Conservation (phyloP, 1,284 basidiomycete genomes). For the Tilletia setariae region DNA sequence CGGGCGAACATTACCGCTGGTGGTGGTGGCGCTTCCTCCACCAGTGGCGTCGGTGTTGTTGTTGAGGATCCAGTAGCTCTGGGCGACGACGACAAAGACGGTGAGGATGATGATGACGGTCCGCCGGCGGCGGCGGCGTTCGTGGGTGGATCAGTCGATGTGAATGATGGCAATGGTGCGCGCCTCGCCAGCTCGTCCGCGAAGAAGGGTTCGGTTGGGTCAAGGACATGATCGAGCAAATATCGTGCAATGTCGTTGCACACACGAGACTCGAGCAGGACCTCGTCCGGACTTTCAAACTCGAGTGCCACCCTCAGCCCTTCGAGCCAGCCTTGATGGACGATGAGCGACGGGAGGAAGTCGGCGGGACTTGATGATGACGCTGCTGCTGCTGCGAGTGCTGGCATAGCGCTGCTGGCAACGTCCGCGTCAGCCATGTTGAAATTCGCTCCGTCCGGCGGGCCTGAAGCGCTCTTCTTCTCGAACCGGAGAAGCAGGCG, state of each 20-base stretch:
- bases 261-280: not conserved
- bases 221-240: not conserved
- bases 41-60: not conserved
- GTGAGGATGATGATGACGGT: too few species aligned
- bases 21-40: not conserved
- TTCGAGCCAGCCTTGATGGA: not conserved
- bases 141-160: too few species aligned
- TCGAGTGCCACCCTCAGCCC: not conserved
- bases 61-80: not conserved
- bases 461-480: not conserved
- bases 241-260: conserved; percentile 2
- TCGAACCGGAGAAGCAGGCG: conserved; percentile 5
- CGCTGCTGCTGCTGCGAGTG: too few species aligned
- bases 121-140: too few species aligned
- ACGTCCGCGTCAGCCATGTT: too few species aligned
- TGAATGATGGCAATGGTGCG: too few species aligned
- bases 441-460: too few species aligned
- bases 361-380: too few species aligned
- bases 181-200: not conserved
- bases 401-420: too few species aligned
- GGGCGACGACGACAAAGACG: not conserved
- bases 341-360: not conserved
- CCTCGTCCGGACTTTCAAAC: conserved; percentile 3
- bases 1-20: conserved; percentile 3
- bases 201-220: not conserved